Percentiles rank a stretch among this genome's conserved stretches.
phyloP scores from a whole-genome alignment of 495 filamentous ascomycete genomes.

The Viridothelium virens region DNA sequence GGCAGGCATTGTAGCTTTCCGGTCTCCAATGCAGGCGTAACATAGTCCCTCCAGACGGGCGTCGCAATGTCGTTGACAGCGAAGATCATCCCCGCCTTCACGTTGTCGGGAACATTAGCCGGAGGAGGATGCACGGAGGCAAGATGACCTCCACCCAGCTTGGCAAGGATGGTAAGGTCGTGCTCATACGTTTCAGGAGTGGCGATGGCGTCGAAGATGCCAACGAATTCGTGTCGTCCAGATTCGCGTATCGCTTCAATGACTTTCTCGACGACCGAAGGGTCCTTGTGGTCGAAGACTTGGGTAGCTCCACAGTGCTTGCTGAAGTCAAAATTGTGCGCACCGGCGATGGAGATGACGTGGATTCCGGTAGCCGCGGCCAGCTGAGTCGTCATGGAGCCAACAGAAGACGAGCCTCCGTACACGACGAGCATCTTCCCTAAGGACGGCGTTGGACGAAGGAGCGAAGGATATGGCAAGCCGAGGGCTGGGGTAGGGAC shows the following conservation, averaged over 20 bases:
- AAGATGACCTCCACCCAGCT: constrained; percentile 36
- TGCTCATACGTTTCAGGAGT: constrained; percentile 31
- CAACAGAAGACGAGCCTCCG: constrained; percentile 25
- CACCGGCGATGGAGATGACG: constrained; percentile 28
- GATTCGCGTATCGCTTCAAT: constrained; percentile 29
- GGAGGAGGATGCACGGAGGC: constrained; percentile 36
- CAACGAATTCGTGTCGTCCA: constrained; percentile 28
- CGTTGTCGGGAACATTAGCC: constrained; percentile 32
- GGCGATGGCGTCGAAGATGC: constrained; percentile 40
- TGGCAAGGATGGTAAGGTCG: constrained; percentile 34
- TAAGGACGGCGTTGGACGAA: constrained; percentile 12
- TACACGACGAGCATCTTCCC: constrained; percentile 25
- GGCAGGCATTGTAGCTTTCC: constrained; percentile 37
- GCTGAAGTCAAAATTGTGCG: constrained; percentile 30
- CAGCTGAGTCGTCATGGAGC: constrained; percentile 28
- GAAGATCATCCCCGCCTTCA: constrained; percentile 27
- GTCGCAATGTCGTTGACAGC: constrained; percentile 39
- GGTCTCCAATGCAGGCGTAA: constrained; percentile 33
- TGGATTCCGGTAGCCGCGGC: constrained; percentile 26
- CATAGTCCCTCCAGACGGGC: constrained; percentile 38
- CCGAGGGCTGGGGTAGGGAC: constrained; percentile 32
- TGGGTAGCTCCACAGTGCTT: constrained; percentile 30
- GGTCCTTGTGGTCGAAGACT: constrained; percentile 34
- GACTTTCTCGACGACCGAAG: constrained; percentile 32
- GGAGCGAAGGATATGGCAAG: constrained; percentile 34